These are phyloP conservation scores for Saccharomycopsis fibuligera DNA, from an alignment of 805 yeast species.

Conservation along the genomic window DNA sequence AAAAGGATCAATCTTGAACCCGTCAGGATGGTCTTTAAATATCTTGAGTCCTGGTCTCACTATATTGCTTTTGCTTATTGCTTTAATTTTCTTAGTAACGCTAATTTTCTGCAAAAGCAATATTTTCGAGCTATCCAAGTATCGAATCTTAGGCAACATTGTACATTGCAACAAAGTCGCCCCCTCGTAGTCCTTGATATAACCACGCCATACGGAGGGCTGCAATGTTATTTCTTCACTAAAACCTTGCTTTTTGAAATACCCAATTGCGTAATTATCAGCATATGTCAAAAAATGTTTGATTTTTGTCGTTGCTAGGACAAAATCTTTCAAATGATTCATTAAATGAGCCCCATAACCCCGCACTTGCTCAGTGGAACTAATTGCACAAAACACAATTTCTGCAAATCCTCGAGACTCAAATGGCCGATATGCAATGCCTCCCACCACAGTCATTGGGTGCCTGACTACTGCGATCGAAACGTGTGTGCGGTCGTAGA, in stretches of 20 bases:
- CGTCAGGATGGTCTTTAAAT: slow-evolving; percentile 41
- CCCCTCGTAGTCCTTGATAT: slow-evolving; percentile 97
- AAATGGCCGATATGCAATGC: slow-evolving; percentile 94
- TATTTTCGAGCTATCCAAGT: slow-evolving; percentile 83
- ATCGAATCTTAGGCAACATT: slow-evolving; percentile 84
- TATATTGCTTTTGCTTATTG: slow-evolving; percentile 70
- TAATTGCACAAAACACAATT: slow-evolving; percentile 96
- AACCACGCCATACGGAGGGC: slow-evolving; percentile 92
- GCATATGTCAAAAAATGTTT: slow-evolving; percentile 91
- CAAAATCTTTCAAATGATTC: slow-evolving; percentile 97
- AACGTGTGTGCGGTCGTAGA: slow-evolving; percentile 88
- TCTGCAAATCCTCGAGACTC: slow-evolving; percentile 90
- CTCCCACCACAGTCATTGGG: slow-evolving; percentile 95
- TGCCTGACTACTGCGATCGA: slow-evolving; percentile 94
- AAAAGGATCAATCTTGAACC: slow-evolving; percentile 58
- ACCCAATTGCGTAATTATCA: slow-evolving; percentile 97
- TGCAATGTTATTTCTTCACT: slow-evolving; percentile 90
- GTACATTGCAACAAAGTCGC: slow-evolving; percentile 97
- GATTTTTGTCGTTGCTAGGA: slow-evolving; percentile 77
- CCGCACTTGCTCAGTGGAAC: slow-evolving; percentile 94
- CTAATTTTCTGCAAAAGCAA: slow-evolving; percentile 88
- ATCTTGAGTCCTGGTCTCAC: slow-evolving; percentile 75
- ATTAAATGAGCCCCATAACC: slow-evolving; percentile 98
- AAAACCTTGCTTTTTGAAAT: slow-evolving; percentile 96
- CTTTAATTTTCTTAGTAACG: slow-evolving; percentile 72